These are phyloP conservation scores for Eustoma russellianum DNA, from an alignment of 257 asterid genomes.

Conservation along the genomic window DNA sequence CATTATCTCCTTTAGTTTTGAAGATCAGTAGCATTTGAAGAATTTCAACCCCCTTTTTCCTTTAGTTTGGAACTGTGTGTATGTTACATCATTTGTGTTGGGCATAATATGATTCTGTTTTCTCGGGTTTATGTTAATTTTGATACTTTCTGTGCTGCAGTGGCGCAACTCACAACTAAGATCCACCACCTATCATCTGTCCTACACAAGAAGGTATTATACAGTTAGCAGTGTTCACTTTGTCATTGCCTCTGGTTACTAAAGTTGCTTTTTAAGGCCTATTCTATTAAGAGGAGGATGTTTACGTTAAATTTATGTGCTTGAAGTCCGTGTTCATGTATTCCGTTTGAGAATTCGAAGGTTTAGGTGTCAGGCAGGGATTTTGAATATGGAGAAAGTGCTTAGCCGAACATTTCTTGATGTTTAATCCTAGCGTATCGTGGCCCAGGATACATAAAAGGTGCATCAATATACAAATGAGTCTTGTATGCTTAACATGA, in stretches of 20 bases:
- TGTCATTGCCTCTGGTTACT: not conserved
- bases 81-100: not conserved
- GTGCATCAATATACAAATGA: too few relatives aligned
- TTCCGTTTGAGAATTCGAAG: too few relatives aligned
- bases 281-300: not conserved
- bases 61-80: not conserved
- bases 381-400: too few relatives aligned
- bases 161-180: conserved; percentile 86
- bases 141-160: conserved; percentile 35
- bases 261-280: not conserved
- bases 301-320: too few relatives aligned
- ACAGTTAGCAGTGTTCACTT: not conserved
- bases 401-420: too few relatives aligned
- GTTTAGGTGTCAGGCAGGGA: too few relatives aligned
- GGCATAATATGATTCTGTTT: not conserved
- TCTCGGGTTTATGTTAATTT: not conserved
- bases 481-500: too few relatives aligned
- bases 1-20: not conserved
- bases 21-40: not conserved
- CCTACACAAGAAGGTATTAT: conserved; percentile 62
- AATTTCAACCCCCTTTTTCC: not conserved
- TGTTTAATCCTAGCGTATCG: too few relatives aligned
- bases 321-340: too few relatives aligned
- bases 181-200: conserved; percentile 55
- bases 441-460: too few relatives aligned